Evolutionary conservation across 73 alveolate species (phyloP).

Genomic region (Paramecium octaurelia): DNA sequence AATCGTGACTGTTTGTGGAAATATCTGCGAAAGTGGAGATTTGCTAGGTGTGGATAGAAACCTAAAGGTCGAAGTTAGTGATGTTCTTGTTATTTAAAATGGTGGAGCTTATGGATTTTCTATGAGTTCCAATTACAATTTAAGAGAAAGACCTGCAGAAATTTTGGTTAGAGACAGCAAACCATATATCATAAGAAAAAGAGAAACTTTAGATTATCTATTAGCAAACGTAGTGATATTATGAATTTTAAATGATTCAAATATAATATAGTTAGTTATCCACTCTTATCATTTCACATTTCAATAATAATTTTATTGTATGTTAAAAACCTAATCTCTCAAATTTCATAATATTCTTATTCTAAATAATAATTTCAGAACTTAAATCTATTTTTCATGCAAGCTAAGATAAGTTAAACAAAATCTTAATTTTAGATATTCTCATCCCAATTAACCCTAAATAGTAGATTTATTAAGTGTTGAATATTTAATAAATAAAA

Average conservation of each 20-base stretch:
- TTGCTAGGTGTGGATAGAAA: constrained; percentile 49
- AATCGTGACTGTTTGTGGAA: constrained; percentile 54
- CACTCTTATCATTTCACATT: background rate
- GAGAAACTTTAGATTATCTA: constrained; percentile 61
- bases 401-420: too few relatives aligned
- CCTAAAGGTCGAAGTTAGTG: constrained; percentile 7
- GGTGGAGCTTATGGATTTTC: constrained; percentile 67
- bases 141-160: constrained; percentile 66
- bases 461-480: too few relatives aligned
- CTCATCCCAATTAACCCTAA: too few relatives aligned
- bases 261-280: background rate
- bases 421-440: too few relatives aligned
- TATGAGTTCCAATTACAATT: constrained; percentile 56
- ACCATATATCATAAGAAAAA: constrained; percentile 47
- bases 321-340: too few relatives aligned
- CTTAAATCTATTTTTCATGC: too few relatives aligned
- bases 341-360: too few relatives aligned
- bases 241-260: background rate
- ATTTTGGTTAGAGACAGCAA: background rate
- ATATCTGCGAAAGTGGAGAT: constrained; percentile 66
- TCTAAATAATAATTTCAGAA: too few relatives aligned
- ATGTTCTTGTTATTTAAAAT: constrained; percentile 35
- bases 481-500: too few relatives aligned
- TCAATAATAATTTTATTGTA: too few relatives aligned
- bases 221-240: background rate